phyloP scores from a whole-genome alignment of 305 asterid genomes.

The Solanum aculeatissimum region DNA sequence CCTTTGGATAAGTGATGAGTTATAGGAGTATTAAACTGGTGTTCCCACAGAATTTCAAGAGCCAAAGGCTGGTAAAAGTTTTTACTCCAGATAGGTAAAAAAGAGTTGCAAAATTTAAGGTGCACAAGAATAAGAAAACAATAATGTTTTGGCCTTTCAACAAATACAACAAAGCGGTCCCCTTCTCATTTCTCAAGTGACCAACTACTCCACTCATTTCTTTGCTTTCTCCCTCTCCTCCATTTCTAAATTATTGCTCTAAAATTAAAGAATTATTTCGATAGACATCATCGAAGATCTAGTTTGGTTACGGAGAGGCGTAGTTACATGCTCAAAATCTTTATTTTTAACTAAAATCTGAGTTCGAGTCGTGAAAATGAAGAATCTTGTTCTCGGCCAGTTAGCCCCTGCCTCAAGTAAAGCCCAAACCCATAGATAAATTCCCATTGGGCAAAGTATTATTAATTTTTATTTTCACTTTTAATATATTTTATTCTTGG shows the following conservation, averaged over 20 bases:
- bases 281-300: neutral
- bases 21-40: neutral
- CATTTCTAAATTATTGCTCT: neutral
- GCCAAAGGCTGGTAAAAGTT: neutral
- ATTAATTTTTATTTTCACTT: neutral
- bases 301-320: neutral
- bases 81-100: neutral
- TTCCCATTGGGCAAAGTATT: slow-evolving; percentile 11
- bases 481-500: neutral
- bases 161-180: slow-evolving; percentile 25
- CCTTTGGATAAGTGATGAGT: neutral
- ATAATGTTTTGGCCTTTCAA: neutral
- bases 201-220: slow-evolving; percentile 46
- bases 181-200: slow-evolving; percentile 22
- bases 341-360: neutral
- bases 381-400: neutral
- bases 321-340: neutral
- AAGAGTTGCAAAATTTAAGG: neutral
- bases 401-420: neutral
- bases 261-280: neutral
- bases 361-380: neutral
- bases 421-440: neutral
- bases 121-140: neutral
- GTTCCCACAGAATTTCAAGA: neutral
- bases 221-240: neutral